Evolutionary conservation across 2,329 filamentous ascomycete species (phyloP), one percentile per base, ranked within the genome.

Genomic region (Fusarium floridanum): DNA sequence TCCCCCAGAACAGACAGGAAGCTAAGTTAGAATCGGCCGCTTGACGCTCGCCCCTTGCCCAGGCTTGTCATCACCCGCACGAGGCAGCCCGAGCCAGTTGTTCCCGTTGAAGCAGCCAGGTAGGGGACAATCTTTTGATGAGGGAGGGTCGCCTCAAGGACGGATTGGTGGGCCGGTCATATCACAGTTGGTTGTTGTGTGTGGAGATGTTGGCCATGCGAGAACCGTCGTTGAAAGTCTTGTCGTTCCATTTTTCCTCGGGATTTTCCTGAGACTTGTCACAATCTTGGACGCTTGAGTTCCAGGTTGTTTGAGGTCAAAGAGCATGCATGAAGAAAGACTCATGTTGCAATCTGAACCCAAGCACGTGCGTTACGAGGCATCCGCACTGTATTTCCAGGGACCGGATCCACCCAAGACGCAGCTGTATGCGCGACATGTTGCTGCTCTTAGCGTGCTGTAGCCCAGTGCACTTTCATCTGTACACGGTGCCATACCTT

Each of bases 151-250:
- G 67, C 12, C 55, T 27, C 41, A 6, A 24, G n/a, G 45, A 59
- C 27, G 29, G 70, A 76, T 75, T 75, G 73, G 73, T 75, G 73
- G 73, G 76, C 60, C 37, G 59, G 41, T 64, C 57, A 57, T 48
- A 70, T 55, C 59, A 61, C 27, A 43, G 45, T 70, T 63, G 60
- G 27, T 69, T 61, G 59, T 48, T 75, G 67, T 53, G 65, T 69
- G 73, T 76, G 73, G 73, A 68, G 73, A 71, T 67, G 45, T 53
- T 68, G 70, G 48, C 57, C 53, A 36, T 67, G 43, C 41, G 45
- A 67, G 72, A 66, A 67, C 64, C 34, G 27, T 48, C 27, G 45
- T 55, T 41, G 45, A 56, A 64, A 50, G 36, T 32, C 60, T 36
- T 17, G 22, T 50, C 43, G 60, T 50, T 64, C 61, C 61, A 64